Conservation (phyloP, 2,329 filamentous ascomycete species). For the Paraphaeosphaeria minitans region DNA sequence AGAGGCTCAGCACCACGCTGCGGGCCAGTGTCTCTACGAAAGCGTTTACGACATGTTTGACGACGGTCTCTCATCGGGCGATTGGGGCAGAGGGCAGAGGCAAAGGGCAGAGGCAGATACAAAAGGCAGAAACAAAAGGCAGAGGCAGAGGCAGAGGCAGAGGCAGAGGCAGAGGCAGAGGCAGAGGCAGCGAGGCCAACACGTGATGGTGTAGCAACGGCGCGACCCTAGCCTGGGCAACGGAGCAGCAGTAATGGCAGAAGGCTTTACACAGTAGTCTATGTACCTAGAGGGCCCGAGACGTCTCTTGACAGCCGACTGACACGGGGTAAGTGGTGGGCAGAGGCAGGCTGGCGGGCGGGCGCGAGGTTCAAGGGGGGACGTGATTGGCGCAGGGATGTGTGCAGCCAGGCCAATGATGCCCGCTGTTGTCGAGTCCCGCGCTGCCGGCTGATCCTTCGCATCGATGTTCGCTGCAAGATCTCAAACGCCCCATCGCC, state of each 20-base stretch:
- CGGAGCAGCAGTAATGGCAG: constrained; percentile 5
- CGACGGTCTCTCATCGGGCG: not conserved
- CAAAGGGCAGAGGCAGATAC: not conserved
- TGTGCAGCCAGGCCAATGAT: constrained; percentile 24
- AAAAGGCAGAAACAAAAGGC: not conserved
- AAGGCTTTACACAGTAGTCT: constrained; percentile 19
- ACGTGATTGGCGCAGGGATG: constrained; percentile 42
- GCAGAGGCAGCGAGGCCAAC: constrained; percentile 6
- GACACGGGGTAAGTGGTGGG: constrained; percentile 22
- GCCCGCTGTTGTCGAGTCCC: constrained; percentile 28
- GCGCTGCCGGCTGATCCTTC: constrained; percentile 41
- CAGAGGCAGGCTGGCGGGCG: constrained; percentile 19
- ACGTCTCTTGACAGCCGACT: constrained; percentile 35
- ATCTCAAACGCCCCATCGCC: constrained; percentile 19
- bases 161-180: not conserved
- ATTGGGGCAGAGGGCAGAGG: no score
- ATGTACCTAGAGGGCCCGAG: no score
- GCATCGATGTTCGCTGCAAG: constrained; percentile 22
- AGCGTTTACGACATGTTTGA: constrained; percentile 6
- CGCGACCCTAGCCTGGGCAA: not conserved
- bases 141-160: not conserved
- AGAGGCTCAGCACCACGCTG: not conserved
- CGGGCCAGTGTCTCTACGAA: constrained; percentile 6
- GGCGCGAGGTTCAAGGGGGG: constrained; percentile 29
- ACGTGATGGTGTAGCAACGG: constrained; percentile 16